Base-by-base conservation (phyloP, 495 filamentous ascomycete species). In the Talaromyces borbonicus region DNA sequence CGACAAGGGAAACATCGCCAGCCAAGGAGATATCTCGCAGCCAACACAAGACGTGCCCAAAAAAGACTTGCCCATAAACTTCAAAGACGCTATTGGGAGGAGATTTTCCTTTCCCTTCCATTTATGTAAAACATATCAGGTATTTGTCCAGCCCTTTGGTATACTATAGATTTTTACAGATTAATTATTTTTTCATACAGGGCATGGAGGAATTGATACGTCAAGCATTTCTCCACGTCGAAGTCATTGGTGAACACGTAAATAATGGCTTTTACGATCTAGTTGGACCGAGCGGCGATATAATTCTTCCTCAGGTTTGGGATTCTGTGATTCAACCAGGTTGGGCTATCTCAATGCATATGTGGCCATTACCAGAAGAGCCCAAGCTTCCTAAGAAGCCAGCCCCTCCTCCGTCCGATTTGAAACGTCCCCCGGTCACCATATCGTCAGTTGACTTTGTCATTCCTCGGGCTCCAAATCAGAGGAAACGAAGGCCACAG, bases 281-380 rank as follows among this genome's bases (percentile, higher is more conserved):
- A 29, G 73, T 86, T 14, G 85, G 84, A 1, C 86, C 86, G 1
- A 81, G 90, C 56, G 84, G 83, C 45, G 85, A 90, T 52, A 90
- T 94, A 52, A 87, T 94, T 50, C 79, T 94, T 15, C 87, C 86
- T 4, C 78, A 84, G 49, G 79, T 92, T 6, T 94, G 87, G 87
- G 87, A 92, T 48, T 86, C 78, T 43, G 80, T 88, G 31, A 67
- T 94, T 36, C 77, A 92, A 63, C 87, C 87, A 6, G 87, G 89
- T 59, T 93, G 86, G 86, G 71, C 76, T 35, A 83, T 96, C 53
- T 88, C 81, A 2, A 95, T 95, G 90, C 85, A 93, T 52, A 92
- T 95, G 87, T 96, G 90, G 90, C 89, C 90, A 5, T 84, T 95
- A 71, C 78, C 76, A 4, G 80, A 81, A 50, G 71, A 72, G 45